Conservation (phyloP, 2,329 filamentous ascomycete species). For the Periconia sp. region DNA sequence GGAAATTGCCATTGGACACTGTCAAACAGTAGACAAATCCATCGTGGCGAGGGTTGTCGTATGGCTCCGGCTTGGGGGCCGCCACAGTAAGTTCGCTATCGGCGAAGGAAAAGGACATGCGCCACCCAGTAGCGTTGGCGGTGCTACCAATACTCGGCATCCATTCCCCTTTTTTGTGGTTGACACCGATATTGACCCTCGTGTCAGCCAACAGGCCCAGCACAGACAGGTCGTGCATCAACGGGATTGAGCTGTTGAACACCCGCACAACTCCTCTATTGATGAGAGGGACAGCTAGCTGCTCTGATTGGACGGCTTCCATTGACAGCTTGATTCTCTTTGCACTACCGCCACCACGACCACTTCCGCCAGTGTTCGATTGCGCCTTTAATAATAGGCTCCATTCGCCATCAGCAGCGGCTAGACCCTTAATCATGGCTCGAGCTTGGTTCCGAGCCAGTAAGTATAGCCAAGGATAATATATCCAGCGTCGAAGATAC, state of each 20-base stretch:
- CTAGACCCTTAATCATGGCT: constrained; percentile 7
- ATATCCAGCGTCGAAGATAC: constrained; percentile 8
- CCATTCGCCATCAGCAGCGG: constrained; percentile 5
- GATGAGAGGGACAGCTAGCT: not conserved
- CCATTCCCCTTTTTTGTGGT: constrained; percentile 9
- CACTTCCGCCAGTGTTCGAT: constrained; percentile 1
- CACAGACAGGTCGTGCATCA: constrained; percentile 10
- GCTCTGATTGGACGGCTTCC: not conserved
- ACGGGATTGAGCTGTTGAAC: constrained; percentile 8
- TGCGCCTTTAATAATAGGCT: constrained; percentile 5
- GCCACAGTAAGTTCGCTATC: constrained; percentile 9
- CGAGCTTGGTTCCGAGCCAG: constrained; percentile 8
- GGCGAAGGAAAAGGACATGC: constrained; percentile 8
- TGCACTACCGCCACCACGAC: constrained; percentile 1
- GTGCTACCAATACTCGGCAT: constrained; percentile 6
- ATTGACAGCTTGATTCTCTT: constrained; percentile 1
- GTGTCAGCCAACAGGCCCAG: constrained; percentile 9
- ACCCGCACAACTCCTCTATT: constrained; percentile 5
- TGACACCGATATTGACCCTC: constrained; percentile 9
- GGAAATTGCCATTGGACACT: constrained; percentile 8
- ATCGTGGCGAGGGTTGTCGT: constrained; percentile 9
- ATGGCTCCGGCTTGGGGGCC: constrained; percentile 9
- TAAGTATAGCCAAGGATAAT: constrained; percentile 10
- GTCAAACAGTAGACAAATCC: constrained; percentile 11
- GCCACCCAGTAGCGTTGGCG: constrained; percentile 7